Evolutionary conservation across 2,329 filamentous ascomycete species (phyloP).

Genomic region (Nakataea oryzae): DNA sequence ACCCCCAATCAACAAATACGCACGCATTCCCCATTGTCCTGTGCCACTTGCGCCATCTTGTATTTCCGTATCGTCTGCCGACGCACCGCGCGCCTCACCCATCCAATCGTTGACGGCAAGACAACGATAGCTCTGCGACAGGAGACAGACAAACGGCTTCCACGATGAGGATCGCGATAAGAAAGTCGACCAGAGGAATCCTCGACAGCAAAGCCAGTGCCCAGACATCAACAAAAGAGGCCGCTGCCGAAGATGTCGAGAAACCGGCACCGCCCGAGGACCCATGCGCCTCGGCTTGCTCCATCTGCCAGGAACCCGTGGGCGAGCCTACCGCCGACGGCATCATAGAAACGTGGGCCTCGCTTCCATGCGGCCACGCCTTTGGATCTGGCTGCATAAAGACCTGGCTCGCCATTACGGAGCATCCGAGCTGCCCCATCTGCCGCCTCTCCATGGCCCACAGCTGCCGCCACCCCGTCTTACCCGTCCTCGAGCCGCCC

Average conservation of each 20-base stretch:
- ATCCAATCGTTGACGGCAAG: background rate
- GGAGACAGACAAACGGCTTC: background rate
- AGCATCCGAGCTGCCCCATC: conserved; percentile 26
- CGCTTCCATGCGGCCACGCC: conserved; percentile 29
- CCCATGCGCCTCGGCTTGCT: conserved; percentile 14
- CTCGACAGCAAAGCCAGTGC: background rate
- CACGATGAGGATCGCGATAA: background rate
- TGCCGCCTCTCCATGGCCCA: conserved; percentile 22
- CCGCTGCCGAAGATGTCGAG: background rate
- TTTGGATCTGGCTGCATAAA: conserved; percentile 33
- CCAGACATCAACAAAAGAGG: background rate
- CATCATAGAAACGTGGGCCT: conserved; percentile 26
- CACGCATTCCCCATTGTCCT: background rate
- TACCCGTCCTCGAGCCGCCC: conserved; percentile 13
- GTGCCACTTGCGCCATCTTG: background rate
- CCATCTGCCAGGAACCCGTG: conserved; percentile 32
- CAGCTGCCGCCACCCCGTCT: conserved; percentile 20
- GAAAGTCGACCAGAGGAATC: background rate
- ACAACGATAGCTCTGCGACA: background rate
- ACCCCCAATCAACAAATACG: background rate
- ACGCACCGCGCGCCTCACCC: background rate
- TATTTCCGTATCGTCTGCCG: too few relatives aligned
- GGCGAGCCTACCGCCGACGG: conserved; percentile 25
- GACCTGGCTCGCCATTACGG: conserved; percentile 25
- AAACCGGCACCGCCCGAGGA: background rate